Base-by-base conservation (phyloP, 805 yeast species). In the Teunomyces barrocoloradensis region DNA sequence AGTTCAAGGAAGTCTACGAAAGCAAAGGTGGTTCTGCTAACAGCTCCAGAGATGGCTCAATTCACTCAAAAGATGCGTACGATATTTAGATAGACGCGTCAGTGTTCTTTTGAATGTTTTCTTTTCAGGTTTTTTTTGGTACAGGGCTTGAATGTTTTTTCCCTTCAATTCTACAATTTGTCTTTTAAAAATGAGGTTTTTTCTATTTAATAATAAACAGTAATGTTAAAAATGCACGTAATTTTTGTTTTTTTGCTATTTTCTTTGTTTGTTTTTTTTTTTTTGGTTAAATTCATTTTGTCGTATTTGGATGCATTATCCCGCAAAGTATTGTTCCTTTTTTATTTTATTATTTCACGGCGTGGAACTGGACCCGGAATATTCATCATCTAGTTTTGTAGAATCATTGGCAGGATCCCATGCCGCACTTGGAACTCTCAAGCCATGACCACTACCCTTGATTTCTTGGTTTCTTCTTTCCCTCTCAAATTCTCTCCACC, bases 401-500 rank as follows among this genome's bases (percentile, higher is more conserved):
- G 61, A 66, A 5, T 56, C 54, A 49, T 64, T 65, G 6, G 74
- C 51, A 7, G 79, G 79, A 52, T 73, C 66, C 79, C 79, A 75
- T 12, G 75, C 67, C 28, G 77, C 77, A 10, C 69, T 57, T 6
- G 78, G 78, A 5, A 65, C 62, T 6, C 68, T 42, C 46, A 69
- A 52, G 0, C 60, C 45, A 6, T 42, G 43, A 15, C 44, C 43
- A 33, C 36, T 45, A 35, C 41, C 33, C 34, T 43, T 11, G 42
- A 21, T 45, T 47, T 64, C 66, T 34, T 62, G 57, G 28, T 59
- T 65, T 64, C 78, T 71, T 30, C 83, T 63, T 28, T 86, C 89
- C 54, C 87, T 74, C 66, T 91, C 97, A 73, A 81, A 90, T 54
- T 94, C 98, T 63, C 89, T 81, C 99, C 99, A 94, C 49, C 92